These are phyloP conservation scores for Cyathus pygmaeus DNA, from an alignment of 1,284 basidiomycete species.

Conservation along the genomic window DNA sequence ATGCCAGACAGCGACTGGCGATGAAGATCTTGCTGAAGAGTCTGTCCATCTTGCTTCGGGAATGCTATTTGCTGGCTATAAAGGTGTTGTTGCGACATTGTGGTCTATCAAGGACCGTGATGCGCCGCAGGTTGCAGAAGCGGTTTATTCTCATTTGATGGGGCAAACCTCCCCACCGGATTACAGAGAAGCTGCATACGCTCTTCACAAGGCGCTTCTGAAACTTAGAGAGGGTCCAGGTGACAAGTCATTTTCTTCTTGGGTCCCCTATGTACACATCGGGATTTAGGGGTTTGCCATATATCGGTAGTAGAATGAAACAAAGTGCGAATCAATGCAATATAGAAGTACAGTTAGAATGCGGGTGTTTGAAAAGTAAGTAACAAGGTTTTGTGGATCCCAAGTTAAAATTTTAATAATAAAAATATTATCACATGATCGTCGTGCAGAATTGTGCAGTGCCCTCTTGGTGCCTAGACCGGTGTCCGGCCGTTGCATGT, in stretches of 20 bases:
- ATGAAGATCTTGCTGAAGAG: conserved; percentile 33
- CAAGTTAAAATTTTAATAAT: too few species aligned
- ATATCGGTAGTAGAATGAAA: background rate
- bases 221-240: conserved; percentile 2
- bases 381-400: too few species aligned
- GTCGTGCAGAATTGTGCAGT: too few species aligned
- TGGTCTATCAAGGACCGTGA: conserved; percentile 24
- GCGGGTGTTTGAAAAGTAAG: too few species aligned
- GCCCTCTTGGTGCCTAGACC: too few species aligned
- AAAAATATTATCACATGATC: too few species aligned
- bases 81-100: conserved; percentile 44
- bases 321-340: background rate
- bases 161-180: conserved; percentile 1
- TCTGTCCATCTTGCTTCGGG: conserved; percentile 41
- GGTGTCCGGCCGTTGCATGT: too few species aligned
- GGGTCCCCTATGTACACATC: conserved; percentile 25
- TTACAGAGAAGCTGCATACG: conserved; percentile 15
- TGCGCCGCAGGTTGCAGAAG: conserved; percentile 15
- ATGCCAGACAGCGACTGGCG: conserved; percentile 44
- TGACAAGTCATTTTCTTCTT: conserved; percentile 15
- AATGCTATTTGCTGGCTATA: conserved; percentile 43
- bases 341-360: too few species aligned
- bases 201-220: conserved; percentile 15
- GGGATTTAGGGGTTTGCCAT: background rate
- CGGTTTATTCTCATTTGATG: conserved; percentile 17